These are phyloP conservation scores for Exophiala alcalophila DNA, from an alignment of 2,329 filamentous ascomycete genomes.

Conservation along the genomic window DNA sequence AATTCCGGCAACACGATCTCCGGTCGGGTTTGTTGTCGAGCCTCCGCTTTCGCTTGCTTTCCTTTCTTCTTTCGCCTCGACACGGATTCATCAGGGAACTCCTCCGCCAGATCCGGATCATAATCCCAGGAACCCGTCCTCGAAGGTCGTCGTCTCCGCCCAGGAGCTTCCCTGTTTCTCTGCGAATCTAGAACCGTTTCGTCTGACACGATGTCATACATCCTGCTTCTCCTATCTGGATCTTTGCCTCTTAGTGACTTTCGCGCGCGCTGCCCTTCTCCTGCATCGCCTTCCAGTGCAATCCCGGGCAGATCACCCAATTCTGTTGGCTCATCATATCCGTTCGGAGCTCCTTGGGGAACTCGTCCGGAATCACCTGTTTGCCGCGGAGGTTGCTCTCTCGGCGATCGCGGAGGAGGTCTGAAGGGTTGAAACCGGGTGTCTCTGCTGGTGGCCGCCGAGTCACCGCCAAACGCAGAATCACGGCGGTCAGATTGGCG, in stretches of 20 bases:
- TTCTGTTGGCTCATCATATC: too few species aligned
- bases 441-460: too few species aligned
- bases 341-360: too few species aligned
- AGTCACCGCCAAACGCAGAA: too few species aligned
- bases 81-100: conserved; percentile 35
- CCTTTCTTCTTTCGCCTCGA: conserved; percentile 24
- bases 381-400: too few species aligned
- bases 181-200: conserved; percentile 8
- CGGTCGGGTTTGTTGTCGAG: conserved; percentile 48
- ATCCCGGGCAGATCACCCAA: too few species aligned
- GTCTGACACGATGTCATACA: conserved; percentile 24
- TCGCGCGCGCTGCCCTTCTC: conserved; percentile 7
- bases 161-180: not conserved
- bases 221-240: conserved; percentile 18
- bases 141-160: conserved; percentile 7
- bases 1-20: conserved; percentile 82
- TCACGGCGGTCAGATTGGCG: too few species aligned
- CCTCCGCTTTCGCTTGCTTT: conserved; percentile 42
- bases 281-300: conserved; percentile 29
- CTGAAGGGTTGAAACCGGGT: too few species aligned
- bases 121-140: conserved; percentile 15
- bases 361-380: too few species aligned
- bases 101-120: conserved; percentile 38
- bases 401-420: too few species aligned
- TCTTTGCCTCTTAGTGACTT: conserved; percentile 10